A percentile compares a stretch with the other conserved stretches of the same genome.
phyloP scores from a whole-genome alignment of 495 filamentous ascomycete species.

The Hypoxylon trugodes region DNA sequence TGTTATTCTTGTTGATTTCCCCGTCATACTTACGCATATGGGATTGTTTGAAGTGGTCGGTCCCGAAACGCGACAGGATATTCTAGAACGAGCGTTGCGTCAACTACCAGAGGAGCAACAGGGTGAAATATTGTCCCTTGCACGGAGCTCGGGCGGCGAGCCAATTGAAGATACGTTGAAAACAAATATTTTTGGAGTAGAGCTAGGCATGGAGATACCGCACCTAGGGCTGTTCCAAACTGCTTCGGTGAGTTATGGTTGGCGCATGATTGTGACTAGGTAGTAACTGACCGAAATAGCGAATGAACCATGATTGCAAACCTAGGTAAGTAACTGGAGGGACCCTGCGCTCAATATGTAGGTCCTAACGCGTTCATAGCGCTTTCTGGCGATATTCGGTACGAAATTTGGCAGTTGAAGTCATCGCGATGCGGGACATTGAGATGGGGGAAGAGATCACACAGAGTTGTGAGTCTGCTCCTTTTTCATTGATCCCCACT shows the following conservation, averaged over 20 bases:
- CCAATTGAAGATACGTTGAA: conserved; percentile 74
- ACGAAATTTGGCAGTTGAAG: conserved; percentile 42
- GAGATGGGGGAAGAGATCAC: conserved; percentile 46
- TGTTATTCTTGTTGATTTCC: conserved; percentile 41
- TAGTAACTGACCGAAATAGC: conserved; percentile 23
- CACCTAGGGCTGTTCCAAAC: conserved; percentile 43
- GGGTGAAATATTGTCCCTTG: conserved; percentile 47
- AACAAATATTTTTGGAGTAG: conserved; percentile 59
- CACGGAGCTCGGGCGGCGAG: conserved; percentile 76
- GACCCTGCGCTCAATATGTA: background rate
- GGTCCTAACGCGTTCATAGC: conserved; percentile 30
- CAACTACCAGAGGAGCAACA: conserved; percentile 35
- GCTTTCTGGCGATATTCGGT: conserved; percentile 47
- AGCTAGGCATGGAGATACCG: conserved; percentile 42
- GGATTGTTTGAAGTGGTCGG: conserved; percentile 41
- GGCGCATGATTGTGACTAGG: background rate
- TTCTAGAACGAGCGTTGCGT: conserved; percentile 38
- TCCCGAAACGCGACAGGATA: conserved; percentile 15
- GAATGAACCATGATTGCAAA: conserved; percentile 49
- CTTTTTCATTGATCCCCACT: background rate
- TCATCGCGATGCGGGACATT: conserved; percentile 46
- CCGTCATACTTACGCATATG: conserved; percentile 38
- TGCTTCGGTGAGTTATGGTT: conserved; percentile 41
- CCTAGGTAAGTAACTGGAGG: conserved; percentile 40
- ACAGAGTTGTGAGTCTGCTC: conserved; percentile 44